These are phyloP conservation scores for Schoenoplectus tabernaemontani DNA, from an alignment of 202 grass and related monocot species.

Conservation along the genomic window DNA sequence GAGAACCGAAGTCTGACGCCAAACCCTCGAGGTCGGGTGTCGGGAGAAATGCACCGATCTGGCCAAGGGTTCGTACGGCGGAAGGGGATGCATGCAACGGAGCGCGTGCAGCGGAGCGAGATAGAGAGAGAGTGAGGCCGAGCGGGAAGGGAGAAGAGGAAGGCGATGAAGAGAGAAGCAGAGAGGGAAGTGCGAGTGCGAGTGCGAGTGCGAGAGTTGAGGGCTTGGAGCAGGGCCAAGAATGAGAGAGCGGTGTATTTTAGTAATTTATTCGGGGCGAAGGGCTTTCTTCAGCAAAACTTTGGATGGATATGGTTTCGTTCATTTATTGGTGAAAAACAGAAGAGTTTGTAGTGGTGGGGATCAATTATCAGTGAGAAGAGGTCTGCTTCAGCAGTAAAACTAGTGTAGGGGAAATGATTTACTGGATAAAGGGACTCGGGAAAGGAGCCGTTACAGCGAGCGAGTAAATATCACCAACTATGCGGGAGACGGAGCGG, in stretches of 20 bases:
- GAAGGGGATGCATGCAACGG: not conserved
- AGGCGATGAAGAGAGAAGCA: too few species aligned
- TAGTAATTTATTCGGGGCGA: slow-evolving; percentile 22
- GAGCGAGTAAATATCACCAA: slow-evolving; percentile 23
- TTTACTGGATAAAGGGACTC: not conserved
- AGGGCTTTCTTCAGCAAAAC: not conserved
- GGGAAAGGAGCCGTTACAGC: slow-evolving; percentile 30
- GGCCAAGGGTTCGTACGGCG: not conserved
- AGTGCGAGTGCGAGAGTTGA: slow-evolving; percentile 14
- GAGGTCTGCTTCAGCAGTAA: not conserved
- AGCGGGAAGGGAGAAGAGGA: too few species aligned
- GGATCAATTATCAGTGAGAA: not conserved
- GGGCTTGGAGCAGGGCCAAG: too few species aligned
- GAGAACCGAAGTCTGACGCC: too few species aligned
- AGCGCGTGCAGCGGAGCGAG: not conserved
- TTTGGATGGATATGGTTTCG: too few species aligned
- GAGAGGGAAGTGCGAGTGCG: too few species aligned
- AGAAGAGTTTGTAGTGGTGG: too few species aligned
- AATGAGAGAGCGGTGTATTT: slow-evolving; percentile 21
- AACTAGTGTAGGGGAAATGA: not conserved
- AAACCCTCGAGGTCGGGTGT: not conserved
- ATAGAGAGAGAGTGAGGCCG: slow-evolving; percentile 14
- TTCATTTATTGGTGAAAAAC: too few species aligned
- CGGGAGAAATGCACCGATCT: not conserved
- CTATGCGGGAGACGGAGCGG: too few species aligned